Evolutionary conservation across 805 yeast species (phyloP).

Genomic region (Naumovozyma castellii): DNA sequence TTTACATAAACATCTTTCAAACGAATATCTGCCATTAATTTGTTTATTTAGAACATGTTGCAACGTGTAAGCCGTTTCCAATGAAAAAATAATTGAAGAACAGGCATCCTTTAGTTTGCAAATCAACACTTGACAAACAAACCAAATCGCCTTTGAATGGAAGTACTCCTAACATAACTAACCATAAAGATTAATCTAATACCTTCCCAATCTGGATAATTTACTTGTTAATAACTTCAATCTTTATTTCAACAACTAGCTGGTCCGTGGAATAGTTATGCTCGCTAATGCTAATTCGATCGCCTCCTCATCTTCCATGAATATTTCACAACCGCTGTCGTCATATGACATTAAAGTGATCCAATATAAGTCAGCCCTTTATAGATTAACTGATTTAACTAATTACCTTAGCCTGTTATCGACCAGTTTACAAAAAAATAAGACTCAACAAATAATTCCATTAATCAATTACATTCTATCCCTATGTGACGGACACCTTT

Average conservation of each 20-base stretch:
- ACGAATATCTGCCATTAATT: not conserved
- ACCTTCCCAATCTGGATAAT: too few relatives aligned
- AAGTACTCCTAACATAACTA: too few relatives aligned
- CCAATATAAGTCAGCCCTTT: conserved; percentile 47
- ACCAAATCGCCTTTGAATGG: too few relatives aligned
- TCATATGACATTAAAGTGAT: conserved; percentile 42
- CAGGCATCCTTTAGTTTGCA: too few relatives aligned
- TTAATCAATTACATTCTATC: conserved; percentile 29
- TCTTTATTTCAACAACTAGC: too few relatives aligned
- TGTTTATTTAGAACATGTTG: not conserved
- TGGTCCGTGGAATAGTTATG: conserved; percentile 12
- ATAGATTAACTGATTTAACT: conserved; percentile 35
- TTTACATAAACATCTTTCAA: not conserved
- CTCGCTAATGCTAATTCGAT: conserved; percentile 31
- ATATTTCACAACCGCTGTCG: not conserved
- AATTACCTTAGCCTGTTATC: conserved; percentile 29
- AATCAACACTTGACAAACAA: too few relatives aligned
- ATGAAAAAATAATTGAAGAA: too few relatives aligned
- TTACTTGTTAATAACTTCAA: too few relatives aligned
- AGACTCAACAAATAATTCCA: conserved; percentile 25
- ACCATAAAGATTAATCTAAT: too few relatives aligned
- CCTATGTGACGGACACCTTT: conserved; percentile 33
- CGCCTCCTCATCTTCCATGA: conserved; percentile 7
- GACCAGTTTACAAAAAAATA: conserved; percentile 17
- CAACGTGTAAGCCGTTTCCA: too few relatives aligned